Evolutionary conservation across 2,329 filamentous ascomycete genomes (phyloP), one percentile per base, ranked within the genome.

Genomic region (Botrytis galanthina): DNA sequence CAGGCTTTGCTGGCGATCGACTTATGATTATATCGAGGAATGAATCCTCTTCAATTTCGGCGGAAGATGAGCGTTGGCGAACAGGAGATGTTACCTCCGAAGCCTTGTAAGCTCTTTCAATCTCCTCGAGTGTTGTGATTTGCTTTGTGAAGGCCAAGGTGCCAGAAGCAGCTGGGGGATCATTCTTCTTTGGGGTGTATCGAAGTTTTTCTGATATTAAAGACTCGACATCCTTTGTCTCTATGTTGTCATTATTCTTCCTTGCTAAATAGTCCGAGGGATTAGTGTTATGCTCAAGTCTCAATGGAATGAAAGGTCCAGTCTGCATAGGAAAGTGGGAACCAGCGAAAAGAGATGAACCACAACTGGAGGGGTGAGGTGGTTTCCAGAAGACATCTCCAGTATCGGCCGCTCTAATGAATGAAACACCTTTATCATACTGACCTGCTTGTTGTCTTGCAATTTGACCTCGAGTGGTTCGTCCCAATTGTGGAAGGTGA

Each of bases 11-110:
- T 80, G 81, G 81, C 12, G 81, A 81, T 73, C 81, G 79, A 63
- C 80, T 77, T 57, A 75, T 82, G 20, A 83, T 81, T 77, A 83
- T 74, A 78, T 82, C 80, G 16, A 82, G 78, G 75, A 83, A 82
- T 66, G 80, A 81, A 70, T 81, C 80, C 26, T 81, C 78, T 44
- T 76, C 75, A 69, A 67, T 62, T 59, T 75, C 74, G n/a, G 73
- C 71, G 46, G 29, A 29, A 68, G 62, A 22, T 14, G 42, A 37
- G 57, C 14, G 48, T 54, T 51, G 42, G 29, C 39, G 62, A 51
- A 64, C 46, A 57, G 69, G 54, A n/a, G 69, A 57, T 46, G 64
- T 46, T 44, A 59, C 18, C 61, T 74, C 54, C 14, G 75, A 63
- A 14, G 72, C 44, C 42, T 70, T 67, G 48, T 66, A 74, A 46